These are phyloP conservation scores for Przewalskia tangutica DNA, from an alignment of 257 asterid species.

Conservation along the genomic window DNA sequence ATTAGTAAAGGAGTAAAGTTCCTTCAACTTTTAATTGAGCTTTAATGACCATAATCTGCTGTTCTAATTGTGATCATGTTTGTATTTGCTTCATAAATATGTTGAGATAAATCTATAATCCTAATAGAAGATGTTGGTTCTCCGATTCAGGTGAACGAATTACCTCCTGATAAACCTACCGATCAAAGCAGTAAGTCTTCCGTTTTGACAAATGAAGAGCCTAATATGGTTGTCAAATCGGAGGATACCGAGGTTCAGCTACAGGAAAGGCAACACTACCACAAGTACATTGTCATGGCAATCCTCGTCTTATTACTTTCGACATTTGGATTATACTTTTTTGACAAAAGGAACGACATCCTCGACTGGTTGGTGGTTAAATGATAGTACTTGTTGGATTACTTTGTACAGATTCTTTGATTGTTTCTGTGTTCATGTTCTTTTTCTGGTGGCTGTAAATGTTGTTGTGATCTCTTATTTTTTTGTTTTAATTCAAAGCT, in stretches of 20 bases:
- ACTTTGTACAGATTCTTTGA: constrained; percentile 7
- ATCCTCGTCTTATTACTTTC: constrained; percentile 34
- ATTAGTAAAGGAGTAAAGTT: background rate
- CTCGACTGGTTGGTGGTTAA: constrained; percentile 11
- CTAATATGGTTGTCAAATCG: constrained; percentile 7
- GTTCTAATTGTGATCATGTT: background rate
- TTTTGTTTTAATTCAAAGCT: background rate
- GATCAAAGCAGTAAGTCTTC: constrained; percentile 16
- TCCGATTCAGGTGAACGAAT: constrained; percentile 35
- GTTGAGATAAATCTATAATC: background rate
- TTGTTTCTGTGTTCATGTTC: background rate
- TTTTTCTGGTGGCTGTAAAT: background rate
- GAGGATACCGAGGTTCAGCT: constrained; percentile 14
- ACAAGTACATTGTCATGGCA: constrained; percentile 21
- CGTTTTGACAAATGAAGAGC: constrained; percentile 3
- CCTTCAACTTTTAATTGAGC: background rate
- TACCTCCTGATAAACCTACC: constrained; percentile 6
- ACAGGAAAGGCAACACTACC: constrained; percentile 14
- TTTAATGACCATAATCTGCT: background rate
- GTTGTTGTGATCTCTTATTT: background rate
- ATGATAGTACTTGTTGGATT: background rate
- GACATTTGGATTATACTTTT: constrained; percentile 28
- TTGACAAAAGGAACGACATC: constrained; percentile 10
- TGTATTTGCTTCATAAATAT: background rate
- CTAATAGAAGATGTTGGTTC: constrained; percentile 4